Evolutionary conservation across 306 rosid species (phyloP).

Genomic region (Cucurbita maxima): DNA sequence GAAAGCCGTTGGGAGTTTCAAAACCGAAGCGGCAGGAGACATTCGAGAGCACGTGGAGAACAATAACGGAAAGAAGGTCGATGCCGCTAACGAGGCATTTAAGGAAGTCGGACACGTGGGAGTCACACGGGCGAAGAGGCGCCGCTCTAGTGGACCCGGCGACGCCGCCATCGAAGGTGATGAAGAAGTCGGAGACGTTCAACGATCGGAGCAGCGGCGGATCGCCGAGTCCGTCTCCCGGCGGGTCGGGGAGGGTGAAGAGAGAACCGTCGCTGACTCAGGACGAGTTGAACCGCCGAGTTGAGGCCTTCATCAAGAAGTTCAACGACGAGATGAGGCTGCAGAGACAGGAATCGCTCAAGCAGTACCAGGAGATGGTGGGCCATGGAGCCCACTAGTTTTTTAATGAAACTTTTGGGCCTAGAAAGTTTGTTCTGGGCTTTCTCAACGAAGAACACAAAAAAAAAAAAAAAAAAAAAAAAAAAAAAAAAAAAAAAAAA

Average conservation of each 20-base stretch:
- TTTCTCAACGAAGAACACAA: background rate
- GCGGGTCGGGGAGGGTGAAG: slow-evolving; percentile 26
- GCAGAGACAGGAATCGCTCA: slow-evolving; percentile 83
- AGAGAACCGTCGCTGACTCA: slow-evolving; percentile 76
- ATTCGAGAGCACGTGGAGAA: slow-evolving; percentile 88
- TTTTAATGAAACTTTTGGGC: background rate
- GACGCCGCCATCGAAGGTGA: slow-evolving; percentile 21
- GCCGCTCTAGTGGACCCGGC: slow-evolving; percentile 22
- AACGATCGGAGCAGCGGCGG: slow-evolving; percentile 10
- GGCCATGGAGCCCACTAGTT: slow-evolving; percentile 15
- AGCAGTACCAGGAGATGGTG: slow-evolving; percentile 59
- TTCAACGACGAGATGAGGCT: slow-evolving; percentile 85
- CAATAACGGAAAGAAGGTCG: slow-evolving; percentile 74
- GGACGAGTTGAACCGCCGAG: slow-evolving; percentile 96
- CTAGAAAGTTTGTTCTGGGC: background rate
- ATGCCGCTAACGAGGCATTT: slow-evolving; percentile 71
- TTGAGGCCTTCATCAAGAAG: slow-evolving; percentile 88
- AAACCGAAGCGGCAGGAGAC: slow-evolving; percentile 73
- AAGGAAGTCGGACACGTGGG: slow-evolving; percentile 78
- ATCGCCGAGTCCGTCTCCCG: slow-evolving; percentile 22
- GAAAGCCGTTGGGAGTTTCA: slow-evolving; percentile 62
- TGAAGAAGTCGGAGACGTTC: slow-evolving; percentile 65
- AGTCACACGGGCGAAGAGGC: slow-evolving; percentile 26
- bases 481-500: too few species aligned
- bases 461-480: background rate